Evolutionary conservation across 2,329 filamentous ascomycete genomes (phyloP).

Genomic region (Coniosporium tulheliwenetii): DNA sequence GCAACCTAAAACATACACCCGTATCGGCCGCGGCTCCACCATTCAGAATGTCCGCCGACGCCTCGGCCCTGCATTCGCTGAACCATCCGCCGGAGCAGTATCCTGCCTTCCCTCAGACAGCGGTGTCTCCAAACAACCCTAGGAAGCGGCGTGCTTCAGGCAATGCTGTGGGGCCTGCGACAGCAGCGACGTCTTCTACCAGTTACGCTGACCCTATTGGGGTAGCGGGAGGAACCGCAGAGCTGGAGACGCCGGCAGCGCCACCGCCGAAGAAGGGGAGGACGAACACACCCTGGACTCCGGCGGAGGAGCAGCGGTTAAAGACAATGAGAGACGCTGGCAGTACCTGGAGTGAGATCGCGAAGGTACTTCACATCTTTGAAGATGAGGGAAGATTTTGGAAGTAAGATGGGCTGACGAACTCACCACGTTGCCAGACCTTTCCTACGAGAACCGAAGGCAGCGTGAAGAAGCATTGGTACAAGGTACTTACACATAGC

Average conservation of each 20-base stretch:
- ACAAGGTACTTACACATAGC: constrained; percentile 49
- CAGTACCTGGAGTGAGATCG: constrained; percentile 94
- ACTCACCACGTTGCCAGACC: constrained; percentile 37
- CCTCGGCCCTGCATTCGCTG: neutral
- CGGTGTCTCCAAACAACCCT: constrained; percentile 13
- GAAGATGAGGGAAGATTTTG: neutral
- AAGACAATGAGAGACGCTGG: constrained; percentile 91
- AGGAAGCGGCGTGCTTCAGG: constrained; percentile 21
- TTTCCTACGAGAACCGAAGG: constrained; percentile 91
- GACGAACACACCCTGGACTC: constrained; percentile 98
- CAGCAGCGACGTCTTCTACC: constrained; percentile 8
- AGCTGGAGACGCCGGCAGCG: constrained; percentile 12
- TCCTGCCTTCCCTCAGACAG: constrained; percentile 8
- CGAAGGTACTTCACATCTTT: constrained; percentile 52
- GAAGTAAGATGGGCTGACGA: neutral
- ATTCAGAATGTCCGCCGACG: constrained; percentile 14
- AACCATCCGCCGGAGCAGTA: neutral
- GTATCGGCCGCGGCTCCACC: constrained; percentile 22
- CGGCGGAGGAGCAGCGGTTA: constrained; percentile 77
- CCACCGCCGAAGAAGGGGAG: constrained; percentile 75
- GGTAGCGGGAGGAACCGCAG: neutral
- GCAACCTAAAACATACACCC: constrained; percentile 25
- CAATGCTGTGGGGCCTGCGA: constrained; percentile 4
- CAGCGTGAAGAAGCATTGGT: constrained; percentile 99
- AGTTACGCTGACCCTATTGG: neutral